Conservation (phyloP, 2,329 filamentous ascomycete species). For the Teratosphaeria nubilosa region DNA sequence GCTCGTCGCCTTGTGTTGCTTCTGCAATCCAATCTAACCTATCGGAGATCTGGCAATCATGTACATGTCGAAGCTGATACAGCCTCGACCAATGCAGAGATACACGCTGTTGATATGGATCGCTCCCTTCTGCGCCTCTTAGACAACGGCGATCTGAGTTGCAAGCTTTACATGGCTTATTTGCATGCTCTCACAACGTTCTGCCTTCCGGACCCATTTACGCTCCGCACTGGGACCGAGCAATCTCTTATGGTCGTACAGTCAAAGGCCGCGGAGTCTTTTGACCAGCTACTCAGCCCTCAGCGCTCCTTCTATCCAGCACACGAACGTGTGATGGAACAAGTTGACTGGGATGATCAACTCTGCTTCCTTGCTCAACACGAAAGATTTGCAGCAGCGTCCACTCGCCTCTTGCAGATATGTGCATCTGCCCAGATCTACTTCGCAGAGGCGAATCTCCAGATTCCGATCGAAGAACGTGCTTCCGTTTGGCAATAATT, state of each 20-base stretch:
- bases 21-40: slow-evolving; percentile 21
- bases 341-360: slow-evolving; percentile 30
- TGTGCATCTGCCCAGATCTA: slow-evolving; percentile 7
- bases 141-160: slow-evolving; percentile 40
- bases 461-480: not conserved
- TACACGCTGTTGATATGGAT: slow-evolving; percentile 44
- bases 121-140: slow-evolving; percentile 47
- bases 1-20: slow-evolving; percentile 43
- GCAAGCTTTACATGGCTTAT: slow-evolving; percentile 30
- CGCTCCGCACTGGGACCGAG: slow-evolving; percentile 47
- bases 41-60: slow-evolving; percentile 17
- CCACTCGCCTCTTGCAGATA: slow-evolving; percentile 19
- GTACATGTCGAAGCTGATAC: slow-evolving; percentile 33
- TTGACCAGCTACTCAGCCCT: slow-evolving; percentile 26
- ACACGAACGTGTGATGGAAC: slow-evolving; percentile 34
- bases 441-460: slow-evolving; percentile 4
- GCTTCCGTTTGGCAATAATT: slow-evolving; percentile 8
- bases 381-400: slow-evolving; percentile 21
- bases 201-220: slow-evolving; percentile 47
- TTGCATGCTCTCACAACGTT: slow-evolving; percentile 54
- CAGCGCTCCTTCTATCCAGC: slow-evolving; percentile 35
- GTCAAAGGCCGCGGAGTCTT: slow-evolving; percentile 13
- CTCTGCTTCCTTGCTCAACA: slow-evolving; percentile 34
- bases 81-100: slow-evolving; percentile 24
- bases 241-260: slow-evolving; percentile 30